These are phyloP conservation scores for Carnegiea gigantea DNA, from an alignment of 179 eudicot genomes.

Conservation along the genomic window DNA sequence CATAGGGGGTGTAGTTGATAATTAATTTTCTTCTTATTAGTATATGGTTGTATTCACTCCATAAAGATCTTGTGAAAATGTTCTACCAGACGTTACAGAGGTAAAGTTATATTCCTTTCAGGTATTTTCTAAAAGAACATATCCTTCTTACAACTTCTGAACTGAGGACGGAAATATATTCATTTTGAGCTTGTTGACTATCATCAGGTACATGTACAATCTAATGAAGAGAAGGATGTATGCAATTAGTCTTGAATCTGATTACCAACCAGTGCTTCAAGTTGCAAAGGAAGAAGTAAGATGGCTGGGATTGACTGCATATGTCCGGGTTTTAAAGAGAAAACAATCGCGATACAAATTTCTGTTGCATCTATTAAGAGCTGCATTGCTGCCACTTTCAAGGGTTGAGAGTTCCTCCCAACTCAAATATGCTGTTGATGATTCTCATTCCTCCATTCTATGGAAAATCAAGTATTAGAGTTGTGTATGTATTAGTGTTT, in stretches of 20 bases:
- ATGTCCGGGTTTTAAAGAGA: conserved; percentile 45
- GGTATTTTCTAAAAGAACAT: no score
- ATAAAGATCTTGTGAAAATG: no score
- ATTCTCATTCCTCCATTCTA: conserved; percentile 57
- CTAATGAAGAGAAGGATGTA: conserved; percentile 65
- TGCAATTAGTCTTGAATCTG: conserved; percentile 15
- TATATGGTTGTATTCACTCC: no score
- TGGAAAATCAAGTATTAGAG: conserved; percentile 73
- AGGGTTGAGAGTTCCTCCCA: conserved; percentile 27
- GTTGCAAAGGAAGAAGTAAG: conserved; percentile 48
- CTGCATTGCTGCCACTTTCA: conserved; percentile 39
- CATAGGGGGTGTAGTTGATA: no score
- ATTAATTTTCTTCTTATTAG: no score
- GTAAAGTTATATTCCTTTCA: no score
- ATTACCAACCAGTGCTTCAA: conserved; percentile 36
- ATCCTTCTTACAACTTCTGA: background rate
- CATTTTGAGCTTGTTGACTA: background rate
- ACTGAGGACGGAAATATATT: background rate
- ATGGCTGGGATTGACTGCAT: conserved; percentile 87
- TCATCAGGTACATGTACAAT: conserved; percentile 64
- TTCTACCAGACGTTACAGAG: no score
- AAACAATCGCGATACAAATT: conserved; percentile 59
- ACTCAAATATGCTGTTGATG: conserved; percentile 65
- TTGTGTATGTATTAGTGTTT: background rate
- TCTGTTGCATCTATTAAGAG: conserved; percentile 46